Evolutionary conservation across 2,329 filamentous ascomycete species (phyloP).

Genomic region (Fusarium chaquense): DNA sequence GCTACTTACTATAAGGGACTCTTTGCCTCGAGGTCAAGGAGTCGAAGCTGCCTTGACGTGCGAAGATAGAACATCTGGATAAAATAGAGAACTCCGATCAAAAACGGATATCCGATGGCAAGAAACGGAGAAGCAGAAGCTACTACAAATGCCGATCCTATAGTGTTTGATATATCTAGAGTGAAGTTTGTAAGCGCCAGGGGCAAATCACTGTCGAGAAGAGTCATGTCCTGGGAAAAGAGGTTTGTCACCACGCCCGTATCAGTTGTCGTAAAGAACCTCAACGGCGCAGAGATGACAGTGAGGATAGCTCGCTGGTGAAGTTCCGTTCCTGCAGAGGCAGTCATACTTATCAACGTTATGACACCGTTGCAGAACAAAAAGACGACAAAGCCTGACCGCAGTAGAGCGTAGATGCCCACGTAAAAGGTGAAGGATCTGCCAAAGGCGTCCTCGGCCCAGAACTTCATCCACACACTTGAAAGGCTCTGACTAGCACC

Average conservation of each 20-base stretch:
- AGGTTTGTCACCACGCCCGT: conserved; percentile 57
- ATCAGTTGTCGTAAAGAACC: conserved; percentile 58
- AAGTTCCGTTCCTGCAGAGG: conserved; percentile 49
- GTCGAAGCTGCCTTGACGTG: conserved; percentile 70
- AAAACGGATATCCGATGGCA: conserved; percentile 62
- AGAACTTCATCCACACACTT: conserved; percentile 57
- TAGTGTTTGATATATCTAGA: conserved; percentile 36
- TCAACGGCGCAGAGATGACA: conserved; percentile 55
- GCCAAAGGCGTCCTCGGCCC: conserved; percentile 51
- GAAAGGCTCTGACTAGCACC: conserved; percentile 50
- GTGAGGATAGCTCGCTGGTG: conserved; percentile 52
- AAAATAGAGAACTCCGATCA: conserved; percentile 60
- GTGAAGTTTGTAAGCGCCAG: conserved; percentile 50
- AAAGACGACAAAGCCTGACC: conserved; percentile 32
- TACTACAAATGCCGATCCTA: conserved; percentile 63
- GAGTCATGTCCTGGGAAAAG: conserved; percentile 60
- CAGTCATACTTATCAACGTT: conserved; percentile 46
- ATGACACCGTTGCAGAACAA: conserved; percentile 29
- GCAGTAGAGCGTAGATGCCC: conserved; percentile 49
- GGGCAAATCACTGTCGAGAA: conserved; percentile 57
- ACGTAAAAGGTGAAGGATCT: conserved; percentile 47
- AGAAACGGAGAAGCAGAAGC: conserved; percentile 58
- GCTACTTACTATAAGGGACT: conserved; percentile 56
- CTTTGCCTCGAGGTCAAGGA: conserved; percentile 72
- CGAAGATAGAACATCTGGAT: conserved; percentile 70